Base-by-base conservation (phyloP, 1,139 yeast genomes). In the Casaregolazyma lundiana region DNA sequence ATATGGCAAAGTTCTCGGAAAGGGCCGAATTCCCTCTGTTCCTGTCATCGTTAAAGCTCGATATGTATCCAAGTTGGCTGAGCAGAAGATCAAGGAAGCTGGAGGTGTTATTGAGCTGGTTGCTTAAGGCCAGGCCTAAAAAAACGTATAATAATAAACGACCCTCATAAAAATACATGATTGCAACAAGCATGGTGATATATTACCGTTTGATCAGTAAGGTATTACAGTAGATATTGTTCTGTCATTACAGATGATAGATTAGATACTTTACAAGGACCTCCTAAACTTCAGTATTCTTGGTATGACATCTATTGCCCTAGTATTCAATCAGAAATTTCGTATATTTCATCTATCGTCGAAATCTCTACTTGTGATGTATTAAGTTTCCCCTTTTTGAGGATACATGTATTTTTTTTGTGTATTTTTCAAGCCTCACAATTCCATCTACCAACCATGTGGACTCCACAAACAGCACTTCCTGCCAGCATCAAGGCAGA, bases 21-120 rank as follows among this genome's bases (percentile, higher is more conserved):
- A 92, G 84, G 99, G 99, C 76, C 81, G 86, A 76, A 79, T 94
- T 69, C 99, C 99, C 76, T 70, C 85, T 66, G 97, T 89, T 66
- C 98, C 99, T 71, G 95, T 94, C 75, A 89, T 94, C 68, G 98
- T 94, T 74, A 90, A 87, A 81, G 97, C 98, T 67, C 90, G 99
- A 84, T 92, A 84, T 73, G 98, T 94, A 67, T 89, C 97, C 67
- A 85, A 89, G 80, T 84, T 89, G 73, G 99, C 99, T 73, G 99
- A 94, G 84, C 90, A 92, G 81, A 94, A 92, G 84, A 94, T 94
- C 81, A 88, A 86, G 84, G 97, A 95, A 72, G 99, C 84, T 71
- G 99, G 99, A 80, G 99, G 99, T 85, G 98, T 85, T 72, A 95
- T 92, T 75, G 98, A 92, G 81, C 87, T 92, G 74, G 77, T 92